A percentile compares a stretch with the other conserved stretches of the same genome.
phyloP scores from a whole-genome alignment of 257 asterid species.

The Solanum chiquidenum region DNA sequence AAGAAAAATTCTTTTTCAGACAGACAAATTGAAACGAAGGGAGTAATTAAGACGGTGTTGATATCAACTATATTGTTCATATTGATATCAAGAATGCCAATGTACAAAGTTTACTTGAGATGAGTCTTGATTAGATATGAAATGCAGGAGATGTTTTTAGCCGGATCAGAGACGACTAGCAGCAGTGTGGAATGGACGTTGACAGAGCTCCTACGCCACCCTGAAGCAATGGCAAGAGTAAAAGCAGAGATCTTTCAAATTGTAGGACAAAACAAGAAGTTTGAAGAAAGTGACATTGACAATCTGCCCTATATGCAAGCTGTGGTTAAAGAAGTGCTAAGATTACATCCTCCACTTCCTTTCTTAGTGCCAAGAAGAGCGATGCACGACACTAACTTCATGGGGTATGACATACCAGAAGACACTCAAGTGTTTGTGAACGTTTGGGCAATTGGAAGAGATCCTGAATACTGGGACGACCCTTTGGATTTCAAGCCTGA shows the following conservation, averaged over 20 bases:
- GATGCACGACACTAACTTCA: conserved; percentile 28
- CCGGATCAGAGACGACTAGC: conserved; percentile 65
- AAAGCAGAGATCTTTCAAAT: conserved; percentile 29
- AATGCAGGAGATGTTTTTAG: conserved; percentile 53
- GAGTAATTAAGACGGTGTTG: too few relatives aligned
- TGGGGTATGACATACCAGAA: conserved; percentile 36
- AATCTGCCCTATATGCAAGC: conserved; percentile 43
- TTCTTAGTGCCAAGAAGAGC: conserved; percentile 43
- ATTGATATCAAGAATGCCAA: neutral
- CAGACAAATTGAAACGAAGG: too few relatives aligned
- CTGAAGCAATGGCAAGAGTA: conserved; percentile 32
- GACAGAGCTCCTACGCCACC: conserved; percentile 55
- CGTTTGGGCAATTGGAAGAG: conserved; percentile 53
- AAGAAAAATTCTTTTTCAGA: too few relatives aligned
- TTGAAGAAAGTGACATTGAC: conserved; percentile 44
- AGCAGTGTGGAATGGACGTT: conserved; percentile 53
- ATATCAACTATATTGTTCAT: neutral
- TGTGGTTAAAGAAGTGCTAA: conserved; percentile 37
- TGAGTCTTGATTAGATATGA: neutral
- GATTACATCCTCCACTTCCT: conserved; percentile 49
- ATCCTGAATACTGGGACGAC: conserved; percentile 39
- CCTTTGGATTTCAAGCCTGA: conserved; percentile 41
- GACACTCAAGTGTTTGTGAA: conserved; percentile 43
- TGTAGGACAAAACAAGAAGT: conserved; percentile 12
- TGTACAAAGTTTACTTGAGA: neutral